Evolutionary conservation across 1,284 basidiomycete species (phyloP).

Genomic region (Peniophora sp.): DNA sequence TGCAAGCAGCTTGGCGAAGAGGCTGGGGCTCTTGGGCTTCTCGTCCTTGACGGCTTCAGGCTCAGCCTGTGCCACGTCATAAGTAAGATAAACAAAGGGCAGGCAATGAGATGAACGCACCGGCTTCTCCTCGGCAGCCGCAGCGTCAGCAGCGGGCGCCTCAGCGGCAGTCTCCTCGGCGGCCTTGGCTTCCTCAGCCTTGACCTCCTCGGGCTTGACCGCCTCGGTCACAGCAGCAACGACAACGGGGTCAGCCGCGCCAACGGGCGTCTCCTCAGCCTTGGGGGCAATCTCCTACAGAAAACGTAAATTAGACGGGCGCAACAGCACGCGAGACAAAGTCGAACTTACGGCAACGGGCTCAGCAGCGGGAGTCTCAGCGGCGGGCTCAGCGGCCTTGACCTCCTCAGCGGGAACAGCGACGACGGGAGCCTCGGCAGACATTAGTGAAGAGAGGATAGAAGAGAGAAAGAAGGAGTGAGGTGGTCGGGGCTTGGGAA

Average conservation of each 20-base stretch:
- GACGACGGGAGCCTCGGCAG: constrained; percentile 37
- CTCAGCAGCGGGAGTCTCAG: constrained; percentile 22
- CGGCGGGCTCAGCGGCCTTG: constrained; percentile 37
- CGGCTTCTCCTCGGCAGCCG: constrained; percentile 48
- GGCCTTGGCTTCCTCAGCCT: constrained; percentile 29
- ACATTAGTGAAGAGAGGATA: constrained; percentile 52
- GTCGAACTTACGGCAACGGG: constrained; percentile 17
- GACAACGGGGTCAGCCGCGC: constrained; percentile 27
- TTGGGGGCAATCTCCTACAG: constrained; percentile 20
- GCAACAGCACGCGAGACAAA: constrained; percentile 6
- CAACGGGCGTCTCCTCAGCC: constrained; percentile 24
- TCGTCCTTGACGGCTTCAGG: constrained; percentile 49
- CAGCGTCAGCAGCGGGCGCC: constrained; percentile 16
- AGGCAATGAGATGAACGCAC: constrained; percentile 29
- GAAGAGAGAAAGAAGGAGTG: constrained; percentile 39
- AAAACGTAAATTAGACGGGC: constrained; percentile 1
- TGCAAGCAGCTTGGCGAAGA: constrained; percentile 64
- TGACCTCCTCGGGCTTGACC: constrained; percentile 8
- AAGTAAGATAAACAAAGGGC: constrained; percentile 3
- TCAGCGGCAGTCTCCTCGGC: constrained; percentile 40
- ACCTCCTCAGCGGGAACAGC: constrained; percentile 41
- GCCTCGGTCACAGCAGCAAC: constrained; percentile 30
- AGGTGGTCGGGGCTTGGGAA: constrained; percentile 12
- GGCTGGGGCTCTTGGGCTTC: constrained; percentile 66
- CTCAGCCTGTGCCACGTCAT: constrained; percentile 19